Conservation (phyloP, 345 rosid species). For the Brassica juncea region DNA sequence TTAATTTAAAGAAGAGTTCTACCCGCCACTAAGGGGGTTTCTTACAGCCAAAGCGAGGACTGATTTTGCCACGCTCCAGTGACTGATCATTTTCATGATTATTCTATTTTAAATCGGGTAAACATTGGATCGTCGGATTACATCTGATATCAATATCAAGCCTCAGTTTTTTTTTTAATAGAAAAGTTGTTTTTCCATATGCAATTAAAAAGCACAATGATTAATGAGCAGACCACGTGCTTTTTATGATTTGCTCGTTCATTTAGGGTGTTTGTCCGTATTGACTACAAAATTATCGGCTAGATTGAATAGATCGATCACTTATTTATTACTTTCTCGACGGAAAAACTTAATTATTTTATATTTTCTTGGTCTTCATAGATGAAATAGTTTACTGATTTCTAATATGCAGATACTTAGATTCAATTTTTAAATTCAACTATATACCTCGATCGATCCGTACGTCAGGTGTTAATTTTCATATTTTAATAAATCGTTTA, state of each 20-base stretch:
- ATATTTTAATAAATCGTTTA: too few relatives aligned
- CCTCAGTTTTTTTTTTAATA: background rate
- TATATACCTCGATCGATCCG: too few relatives aligned
- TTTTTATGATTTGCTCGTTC: background rate
- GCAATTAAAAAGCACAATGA: slow-evolving; percentile 15
- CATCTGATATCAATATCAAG: slow-evolving; percentile 16
- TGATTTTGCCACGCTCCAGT: background rate
- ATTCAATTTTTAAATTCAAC: background rate
- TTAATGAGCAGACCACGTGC: slow-evolving; percentile 32
- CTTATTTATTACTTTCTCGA: background rate
- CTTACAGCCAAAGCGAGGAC: too few relatives aligned
- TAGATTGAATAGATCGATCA: background rate
- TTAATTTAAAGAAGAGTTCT: too few relatives aligned
- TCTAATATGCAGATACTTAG: background rate
- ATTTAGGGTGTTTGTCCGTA: slow-evolving; percentile 17
- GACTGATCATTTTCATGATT: background rate
- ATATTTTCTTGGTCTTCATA: background rate
- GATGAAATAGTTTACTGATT: background rate
- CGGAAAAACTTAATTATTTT: background rate
- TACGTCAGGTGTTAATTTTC: too few relatives aligned
- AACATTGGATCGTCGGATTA: background rate
- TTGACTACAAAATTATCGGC: slow-evolving; percentile 7
- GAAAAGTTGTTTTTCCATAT: background rate
- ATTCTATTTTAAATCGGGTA: background rate
- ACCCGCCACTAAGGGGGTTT: too few relatives aligned